Evolutionary conservation across 192 early-diverging fungal species (phyloP), one percentile per base, ranked within the genome.

Genomic region (Gigaspora rosea): DNA sequence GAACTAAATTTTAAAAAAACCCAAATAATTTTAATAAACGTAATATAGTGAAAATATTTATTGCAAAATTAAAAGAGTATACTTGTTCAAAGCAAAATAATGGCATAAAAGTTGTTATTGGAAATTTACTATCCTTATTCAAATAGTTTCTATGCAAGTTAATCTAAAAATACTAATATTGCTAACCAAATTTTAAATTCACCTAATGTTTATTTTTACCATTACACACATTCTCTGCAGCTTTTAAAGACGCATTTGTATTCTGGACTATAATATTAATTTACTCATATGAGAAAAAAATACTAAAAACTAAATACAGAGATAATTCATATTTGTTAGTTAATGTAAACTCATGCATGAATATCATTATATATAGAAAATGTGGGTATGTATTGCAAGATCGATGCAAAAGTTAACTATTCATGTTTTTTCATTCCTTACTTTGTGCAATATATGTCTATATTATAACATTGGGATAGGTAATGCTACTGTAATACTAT

Each of bases 71-170:
- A 59, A 20, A 59, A 59, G 9, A 52, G 15, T 5, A 0, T 59
- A 59, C 57, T 52, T 82, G 77, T n/a, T 82, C 49, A 56, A 79
- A 78, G 11, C 78, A 46, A 58, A 11, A 2, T 35, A 82, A 75
- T 4, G 74, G 0, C 78, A 82, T 82, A 51, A 77, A 82, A n/a
- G 59, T 4, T 49, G 48, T 33, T 10, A 82, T 76, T 13, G 80
- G 77, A 48, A 52, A 71, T 15, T 59, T 18, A 10, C 18, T 22
- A 11, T 54, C 47, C 13, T 57, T 70, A 20, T 64, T 52, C 73
- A 58, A 81, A 56, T 35, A 69, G 2, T 78, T 73, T 18, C 36
- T 27, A 78, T 27, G n/a, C 56, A 10, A 35, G 36, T 1, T 4
- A 48, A 16, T 51, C 32, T 64, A 54, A 76, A 77, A 13, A 82